Conservation (phyloP, 2,329 filamentous ascomycete species). For the Tolypocladium guangdongense region DNA sequence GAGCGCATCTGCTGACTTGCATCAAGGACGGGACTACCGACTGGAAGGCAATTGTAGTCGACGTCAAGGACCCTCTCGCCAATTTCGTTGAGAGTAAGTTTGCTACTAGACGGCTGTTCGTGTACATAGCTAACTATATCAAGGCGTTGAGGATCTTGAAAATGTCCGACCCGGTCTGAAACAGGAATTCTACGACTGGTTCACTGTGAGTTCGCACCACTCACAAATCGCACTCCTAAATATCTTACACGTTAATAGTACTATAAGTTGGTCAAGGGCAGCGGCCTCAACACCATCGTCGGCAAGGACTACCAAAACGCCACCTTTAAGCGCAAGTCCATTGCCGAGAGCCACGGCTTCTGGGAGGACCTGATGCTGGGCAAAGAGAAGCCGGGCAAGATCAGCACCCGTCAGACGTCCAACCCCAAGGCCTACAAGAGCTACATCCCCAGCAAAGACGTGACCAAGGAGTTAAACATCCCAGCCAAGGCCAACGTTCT, state of each 20-base stretch:
- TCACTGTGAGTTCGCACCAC: constrained; percentile 23
- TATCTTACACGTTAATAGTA: constrained; percentile 14
- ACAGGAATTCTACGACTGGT: constrained; percentile 26
- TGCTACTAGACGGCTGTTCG: too few species aligned
- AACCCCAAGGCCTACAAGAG: constrained; percentile 17
- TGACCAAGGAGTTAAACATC: constrained; percentile 19
- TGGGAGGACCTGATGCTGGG: constrained; percentile 29
- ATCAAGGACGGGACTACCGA: constrained; percentile 22
- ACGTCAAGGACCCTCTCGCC: constrained; percentile 26
- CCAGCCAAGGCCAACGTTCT: constrained; percentile 17
- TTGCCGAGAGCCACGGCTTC: constrained; percentile 25
- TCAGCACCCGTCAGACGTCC: constrained; percentile 30
- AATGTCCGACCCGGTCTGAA: constrained; percentile 25
- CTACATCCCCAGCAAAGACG: constrained; percentile 19
- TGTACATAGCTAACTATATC: too few species aligned
- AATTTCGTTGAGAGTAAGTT: constrained; percentile 21
- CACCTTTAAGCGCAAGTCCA: constrained; percentile 16
- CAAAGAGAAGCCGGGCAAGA: constrained; percentile 22
- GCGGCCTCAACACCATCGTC: constrained; percentile 23
- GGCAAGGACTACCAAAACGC: constrained; percentile 25
- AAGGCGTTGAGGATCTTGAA: constrained; percentile 25
- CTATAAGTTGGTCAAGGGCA: constrained; percentile 28
- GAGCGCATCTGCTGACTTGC: too few species aligned
- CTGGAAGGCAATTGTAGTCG: constrained; percentile 29
- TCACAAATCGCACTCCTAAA: too few species aligned